Base-by-base conservation (phyloP, 805 yeast genomes). In the Maudiozyma saulgeensis region DNA sequence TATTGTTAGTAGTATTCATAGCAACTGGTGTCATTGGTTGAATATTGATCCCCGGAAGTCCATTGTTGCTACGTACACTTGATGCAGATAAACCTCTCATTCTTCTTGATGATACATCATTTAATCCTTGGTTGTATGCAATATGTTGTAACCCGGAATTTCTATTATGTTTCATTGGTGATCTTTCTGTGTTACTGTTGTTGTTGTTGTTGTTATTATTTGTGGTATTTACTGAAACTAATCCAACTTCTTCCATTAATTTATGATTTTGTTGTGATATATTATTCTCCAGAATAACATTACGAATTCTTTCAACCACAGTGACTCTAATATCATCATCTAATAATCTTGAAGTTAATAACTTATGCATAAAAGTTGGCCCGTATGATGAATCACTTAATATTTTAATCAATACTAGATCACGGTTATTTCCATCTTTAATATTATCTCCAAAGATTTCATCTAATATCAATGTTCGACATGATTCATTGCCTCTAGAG, bases 241-340 rank as follows among this genome's bases (percentile, higher is more conserved):
- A 69, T 5, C 97, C 97, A 54, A 89, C 91, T 66, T 91, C 98
- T 56, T 91, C 98, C 76, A 89, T 78, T 49, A 93, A 72, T 55
- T 95, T 80, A 62, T 86, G 86, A 66, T 87, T 85, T 31, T 84
- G 85, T 61, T 86, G 95, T 26, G 61, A 49, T 34, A 84, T 74
- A 51, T 78, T 79, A 58, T 77, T 65, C 48, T 82, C 84, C 42
- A 82, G 67, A 50, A 90, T 68, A 7, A 81, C 77, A 42, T 75
- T 69, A 52, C 87, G 77, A n/a, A 86, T 80, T 63, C 80, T 83
- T 45, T 72, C 69, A 21, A 80, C 66, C 2, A 87, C 76, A 48
- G 74, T 76, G 49, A 74, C 77, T 49, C 82, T 82, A 49, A 76
- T 67, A 34, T 74, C 78, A 18, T 70, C 72, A 49, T 78, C 82